A percentile compares a stretch with the other conserved stretches of the same genome.
Conservation (phyloP, 2,329 filamentous ascomycete genomes). For the Fusarium sp. region DNA sequence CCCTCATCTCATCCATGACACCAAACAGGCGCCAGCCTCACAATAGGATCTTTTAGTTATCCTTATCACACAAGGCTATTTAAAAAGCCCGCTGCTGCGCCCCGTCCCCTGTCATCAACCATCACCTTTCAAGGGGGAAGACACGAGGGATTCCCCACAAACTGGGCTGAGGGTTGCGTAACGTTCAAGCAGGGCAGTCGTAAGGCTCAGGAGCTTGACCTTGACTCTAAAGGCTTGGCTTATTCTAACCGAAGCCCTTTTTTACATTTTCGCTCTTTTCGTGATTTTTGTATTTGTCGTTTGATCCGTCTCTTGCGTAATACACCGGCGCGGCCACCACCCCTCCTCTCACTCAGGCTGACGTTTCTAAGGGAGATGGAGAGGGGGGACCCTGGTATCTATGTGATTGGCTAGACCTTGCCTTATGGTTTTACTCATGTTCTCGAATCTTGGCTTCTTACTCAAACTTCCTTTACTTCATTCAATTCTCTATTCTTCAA, state of each 20-base stretch:
- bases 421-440: not conserved
- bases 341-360: not conserved
- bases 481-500: not conserved
- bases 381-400: not conserved
- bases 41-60: not conserved
- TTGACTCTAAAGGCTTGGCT: not conserved
- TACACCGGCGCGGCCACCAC: not conserved
- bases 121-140: no score
- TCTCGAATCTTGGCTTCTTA: not conserved
- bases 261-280: not conserved
- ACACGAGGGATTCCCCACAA: conserved; percentile 18
- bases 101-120: not conserved
- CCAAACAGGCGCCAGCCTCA: not conserved
- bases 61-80: not conserved
- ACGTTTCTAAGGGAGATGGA: not conserved
- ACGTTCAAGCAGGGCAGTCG: conserved; percentile 2
- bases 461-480: not conserved
- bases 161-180: conserved; percentile 31
- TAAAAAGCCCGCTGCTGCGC: not conserved
- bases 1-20: not conserved
- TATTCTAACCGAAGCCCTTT: not conserved
- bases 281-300: not conserved
- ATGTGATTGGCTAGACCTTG: not conserved
- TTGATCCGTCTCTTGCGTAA: not conserved
- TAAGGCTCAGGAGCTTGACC: not conserved